Evolutionary conservation across 805 yeast species (phyloP), one percentile per base, ranked within the genome.

Genomic region (Ogataea pignaliae): DNA sequence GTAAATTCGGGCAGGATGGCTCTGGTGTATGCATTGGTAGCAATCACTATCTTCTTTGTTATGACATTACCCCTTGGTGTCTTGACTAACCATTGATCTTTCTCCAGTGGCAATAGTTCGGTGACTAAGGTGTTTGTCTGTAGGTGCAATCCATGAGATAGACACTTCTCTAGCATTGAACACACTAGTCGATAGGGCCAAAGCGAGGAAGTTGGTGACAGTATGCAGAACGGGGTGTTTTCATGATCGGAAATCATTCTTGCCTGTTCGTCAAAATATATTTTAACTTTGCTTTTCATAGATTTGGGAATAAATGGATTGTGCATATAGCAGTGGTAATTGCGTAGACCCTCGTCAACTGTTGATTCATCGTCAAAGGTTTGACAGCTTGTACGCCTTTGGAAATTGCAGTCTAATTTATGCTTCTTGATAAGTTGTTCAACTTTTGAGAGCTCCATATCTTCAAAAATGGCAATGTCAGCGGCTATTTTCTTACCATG

Each of bases 161-260:
- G 26, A 26, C 66, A 54, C 14, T 48, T 50, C 41, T 62, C 55
- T 31, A 73, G 47, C 10, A 75, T 46, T 1, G 60, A 55, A 10
- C 61, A 55, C 37, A 71, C 64, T 10, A 75, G 56, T 47, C 68
- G 68, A 55, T 73, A 71, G 10, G 78, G 76, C 67, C 76, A 73
- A 35, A 73, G 51, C 4, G 72, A 63, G 1, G 71, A 66, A 3
- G 77, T 73, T 9, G 75, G 74, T 41, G 65, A 62, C 4, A 59
- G 50, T 21, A 70, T 55, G 12, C 66, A 66, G 14, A 65, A 62
- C 8, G 53, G 47, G 8, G 63, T 56, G 8, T 48, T 42, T 7
- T 50, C 57, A 32, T 52, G 57, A 29, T 69, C 66, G 5, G 63
- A 52, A 10, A 53, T 36, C 5, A 52, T 43, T 39, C 51, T 49